Evolutionary conservation across 768 basidiomycete species (phyloP).

Genomic region (Pleurotus platypus): DNA sequence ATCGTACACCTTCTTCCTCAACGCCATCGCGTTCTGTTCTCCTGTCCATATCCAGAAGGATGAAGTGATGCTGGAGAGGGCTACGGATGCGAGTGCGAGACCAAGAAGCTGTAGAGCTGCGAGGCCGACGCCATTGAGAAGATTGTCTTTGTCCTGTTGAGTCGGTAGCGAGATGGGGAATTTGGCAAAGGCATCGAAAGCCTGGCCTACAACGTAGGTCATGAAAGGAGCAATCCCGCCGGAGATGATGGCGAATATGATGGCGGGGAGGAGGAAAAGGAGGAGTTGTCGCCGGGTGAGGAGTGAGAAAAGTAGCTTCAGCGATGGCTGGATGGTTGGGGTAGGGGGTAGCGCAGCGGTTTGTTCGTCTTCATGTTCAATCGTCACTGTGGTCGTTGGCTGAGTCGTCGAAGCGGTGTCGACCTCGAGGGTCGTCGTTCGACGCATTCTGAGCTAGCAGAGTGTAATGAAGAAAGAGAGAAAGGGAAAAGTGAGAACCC

Average conservation of each 20-base stretch:
- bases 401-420: conserved; percentile 8
- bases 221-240: conserved; percentile 83
- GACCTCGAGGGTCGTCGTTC: conserved; percentile 10
- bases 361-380: neutral
- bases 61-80: conserved; percentile 71
- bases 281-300: conserved; percentile 55
- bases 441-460: conserved; percentile 13
- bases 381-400: conserved; percentile 1
- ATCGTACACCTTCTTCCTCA: conserved; percentile 66
- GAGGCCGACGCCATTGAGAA: conserved; percentile 55
- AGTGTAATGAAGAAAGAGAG: neutral
- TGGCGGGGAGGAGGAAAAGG: conserved; percentile 60
- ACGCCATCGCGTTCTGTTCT: conserved; percentile 68
- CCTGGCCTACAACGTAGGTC: conserved; percentile 77
- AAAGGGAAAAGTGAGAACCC: neutral
- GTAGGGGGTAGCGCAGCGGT: neutral
- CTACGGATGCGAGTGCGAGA: conserved; percentile 62
- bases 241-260: conserved; percentile 56
- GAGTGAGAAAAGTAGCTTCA: conserved; percentile 59
- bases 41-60: conserved; percentile 86
- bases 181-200: conserved; percentile 73
- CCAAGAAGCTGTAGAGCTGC: conserved; percentile 65
- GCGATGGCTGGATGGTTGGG: conserved; percentile 16
- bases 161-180: conserved; percentile 31
- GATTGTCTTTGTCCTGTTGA: conserved; percentile 38